A percentile compares a stretch with the other conserved stretches of the same genome.
Evolutionary conservation across 768 basidiomycete species (phyloP).

Genomic region (Mycena polygramma): DNA sequence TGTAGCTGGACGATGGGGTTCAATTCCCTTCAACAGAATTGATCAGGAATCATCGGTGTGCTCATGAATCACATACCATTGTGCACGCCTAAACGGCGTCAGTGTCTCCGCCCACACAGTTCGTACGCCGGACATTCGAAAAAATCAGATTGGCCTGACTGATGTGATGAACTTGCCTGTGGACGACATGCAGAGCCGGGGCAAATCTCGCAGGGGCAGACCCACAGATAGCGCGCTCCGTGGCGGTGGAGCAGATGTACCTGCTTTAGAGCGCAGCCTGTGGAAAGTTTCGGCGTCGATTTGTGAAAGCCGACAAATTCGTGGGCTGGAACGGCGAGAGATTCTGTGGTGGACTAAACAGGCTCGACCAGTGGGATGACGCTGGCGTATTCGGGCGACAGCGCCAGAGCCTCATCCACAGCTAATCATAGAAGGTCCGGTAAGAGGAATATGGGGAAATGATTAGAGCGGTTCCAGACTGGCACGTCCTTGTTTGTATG

Average conservation of each 20-base stretch:
- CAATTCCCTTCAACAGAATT: no score
- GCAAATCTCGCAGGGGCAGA: conserved; percentile 61
- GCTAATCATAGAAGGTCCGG: conserved; percentile 41
- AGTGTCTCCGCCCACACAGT: conserved; percentile 82
- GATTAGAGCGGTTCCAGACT: not conserved
- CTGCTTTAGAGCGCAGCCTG: conserved; percentile 60
- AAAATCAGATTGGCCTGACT: conserved; percentile 70
- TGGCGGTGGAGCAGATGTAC: conserved; percentile 78
- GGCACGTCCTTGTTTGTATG: conserved; percentile 2
- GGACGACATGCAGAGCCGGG: conserved; percentile 58
- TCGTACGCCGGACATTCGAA: conserved; percentile 85
- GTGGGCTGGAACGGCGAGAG: conserved; percentile 66
- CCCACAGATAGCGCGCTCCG: conserved; percentile 71
- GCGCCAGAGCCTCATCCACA: conserved; percentile 57
- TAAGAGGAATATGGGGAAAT: not conserved
- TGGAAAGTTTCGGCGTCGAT: conserved; percentile 59
- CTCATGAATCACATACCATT: conserved; percentile 71
- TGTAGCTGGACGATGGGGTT: no score
- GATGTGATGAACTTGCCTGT: conserved; percentile 60
- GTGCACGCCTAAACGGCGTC: conserved; percentile 82
- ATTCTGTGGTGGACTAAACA: conserved; percentile 54
- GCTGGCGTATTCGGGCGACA: conserved; percentile 50
- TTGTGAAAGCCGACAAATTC: conserved; percentile 61
- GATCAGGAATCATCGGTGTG: no score
- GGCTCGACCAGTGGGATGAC: conserved; percentile 59